Conservation (phyloP, 1,139 yeast genomes). For the Yamadazyma membranifaciens region DNA sequence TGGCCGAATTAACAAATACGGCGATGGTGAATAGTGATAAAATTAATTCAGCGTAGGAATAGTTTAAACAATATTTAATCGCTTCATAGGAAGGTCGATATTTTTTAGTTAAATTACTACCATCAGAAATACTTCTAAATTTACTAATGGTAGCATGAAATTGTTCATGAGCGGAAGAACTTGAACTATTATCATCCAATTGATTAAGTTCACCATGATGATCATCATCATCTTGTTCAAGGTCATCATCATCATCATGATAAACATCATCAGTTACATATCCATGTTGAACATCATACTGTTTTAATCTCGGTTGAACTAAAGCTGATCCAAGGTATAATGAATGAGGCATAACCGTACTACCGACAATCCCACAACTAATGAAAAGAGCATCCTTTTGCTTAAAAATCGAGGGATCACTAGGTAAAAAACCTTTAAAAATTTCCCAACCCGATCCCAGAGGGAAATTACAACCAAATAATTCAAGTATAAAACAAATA, state of each 20-base stretch:
- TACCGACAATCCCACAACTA: conserved; percentile 74
- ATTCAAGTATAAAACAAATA: conserved; percentile 59
- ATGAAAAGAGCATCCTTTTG: conserved; percentile 62
- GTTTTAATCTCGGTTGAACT: conserved; percentile 71
- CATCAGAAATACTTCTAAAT: conserved; percentile 37
- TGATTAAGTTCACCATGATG: not conserved
- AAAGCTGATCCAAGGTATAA: conserved; percentile 72
- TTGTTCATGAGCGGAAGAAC: conserved; percentile 12
- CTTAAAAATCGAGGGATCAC: conserved; percentile 43
- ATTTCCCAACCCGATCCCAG: conserved; percentile 34
- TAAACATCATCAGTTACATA: conserved; percentile 15
- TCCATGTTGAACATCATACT: conserved; percentile 56
- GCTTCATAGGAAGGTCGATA: conserved; percentile 70
- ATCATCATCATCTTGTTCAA: not conserved
- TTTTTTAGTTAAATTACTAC: conserved; percentile 27
- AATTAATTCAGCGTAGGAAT: conserved; percentile 64
- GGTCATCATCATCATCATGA: conserved; percentile 4
- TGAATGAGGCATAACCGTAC: conserved; percentile 85
- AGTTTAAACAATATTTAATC: conserved; percentile 61
- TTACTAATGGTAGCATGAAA: conserved; percentile 27
- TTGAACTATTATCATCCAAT: not conserved
- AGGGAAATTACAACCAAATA: conserved; percentile 50
- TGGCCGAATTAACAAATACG: conserved; percentile 71
- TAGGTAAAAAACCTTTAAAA: conserved; percentile 64
- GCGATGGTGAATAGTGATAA: conserved; percentile 69